Percentiles rank a stretch among this genome's conserved stretches.
Conservation (phyloP, 176 grass and related monocot genomes). For the Oryza australiensis region DNA sequence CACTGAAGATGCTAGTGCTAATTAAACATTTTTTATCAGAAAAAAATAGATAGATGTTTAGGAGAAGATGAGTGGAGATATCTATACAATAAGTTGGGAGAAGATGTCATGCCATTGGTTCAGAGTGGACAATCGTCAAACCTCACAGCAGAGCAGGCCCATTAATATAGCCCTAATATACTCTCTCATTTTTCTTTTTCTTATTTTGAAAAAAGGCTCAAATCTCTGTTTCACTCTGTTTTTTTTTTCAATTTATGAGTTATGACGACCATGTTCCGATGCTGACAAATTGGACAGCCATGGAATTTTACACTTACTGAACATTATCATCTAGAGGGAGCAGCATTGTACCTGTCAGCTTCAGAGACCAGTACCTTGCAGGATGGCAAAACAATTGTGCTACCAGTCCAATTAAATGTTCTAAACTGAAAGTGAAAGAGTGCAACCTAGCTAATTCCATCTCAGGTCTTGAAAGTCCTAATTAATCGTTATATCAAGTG, state of each 20-base stretch:
- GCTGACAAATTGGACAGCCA: background rate
- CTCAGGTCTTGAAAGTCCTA: background rate
- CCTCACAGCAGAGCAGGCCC: background rate
- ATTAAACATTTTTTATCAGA: background rate
- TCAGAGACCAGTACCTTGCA: background rate
- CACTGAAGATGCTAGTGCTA: background rate
- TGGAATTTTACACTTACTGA: background rate
- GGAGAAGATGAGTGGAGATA: background rate
- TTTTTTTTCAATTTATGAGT: background rate
- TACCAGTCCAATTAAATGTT: background rate
- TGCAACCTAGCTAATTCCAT: background rate
- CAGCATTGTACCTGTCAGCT: background rate
- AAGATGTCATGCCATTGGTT: conserved; percentile 25
- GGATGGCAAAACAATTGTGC: background rate
- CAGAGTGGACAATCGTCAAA: conserved; percentile 30
- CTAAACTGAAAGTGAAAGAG: conserved; percentile 5
- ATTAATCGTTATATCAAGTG: conserved; percentile 9
- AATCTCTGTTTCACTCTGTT: background rate
- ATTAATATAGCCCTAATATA: background rate
- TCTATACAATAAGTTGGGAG: conserved; percentile 16
- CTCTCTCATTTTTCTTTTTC: background rate
- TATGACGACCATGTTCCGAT: background rate
- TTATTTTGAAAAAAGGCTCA: background rate
- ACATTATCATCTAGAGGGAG: background rate
- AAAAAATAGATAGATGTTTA: background rate